A percentile compares a stretch with the other conserved stretches of the same genome.
These are phyloP conservation scores for Eucalyptus guilfoylei DNA, from an alignment of 345 rosid genomes.

Conservation along the genomic window DNA sequence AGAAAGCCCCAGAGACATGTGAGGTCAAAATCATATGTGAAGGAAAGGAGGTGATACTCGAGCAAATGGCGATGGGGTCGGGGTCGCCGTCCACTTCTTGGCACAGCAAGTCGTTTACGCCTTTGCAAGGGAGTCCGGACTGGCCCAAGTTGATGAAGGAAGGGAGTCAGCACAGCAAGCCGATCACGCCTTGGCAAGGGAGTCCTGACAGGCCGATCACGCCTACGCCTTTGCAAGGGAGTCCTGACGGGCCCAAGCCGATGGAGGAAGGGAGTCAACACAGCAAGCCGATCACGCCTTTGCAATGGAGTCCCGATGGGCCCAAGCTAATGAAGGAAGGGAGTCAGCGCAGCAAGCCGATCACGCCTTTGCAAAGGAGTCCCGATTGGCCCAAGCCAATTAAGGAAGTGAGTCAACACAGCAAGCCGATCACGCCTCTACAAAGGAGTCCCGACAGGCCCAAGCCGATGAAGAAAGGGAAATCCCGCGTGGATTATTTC, in stretches of 20 bases:
- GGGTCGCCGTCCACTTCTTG: not conserved
- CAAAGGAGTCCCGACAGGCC: not conserved
- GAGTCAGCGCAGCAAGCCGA: not conserved
- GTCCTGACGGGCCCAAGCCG: not conserved
- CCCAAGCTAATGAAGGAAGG: not conserved
- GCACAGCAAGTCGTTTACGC: not conserved
- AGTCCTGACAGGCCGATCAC: not conserved
- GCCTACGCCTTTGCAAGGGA: not conserved
- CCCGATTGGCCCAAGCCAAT: not conserved
- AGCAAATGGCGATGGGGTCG: not conserved
- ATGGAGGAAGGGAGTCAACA: not conserved
- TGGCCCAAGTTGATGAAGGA: not conserved
- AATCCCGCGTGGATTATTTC: not conserved
- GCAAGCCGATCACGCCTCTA: not conserved
- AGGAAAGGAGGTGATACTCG: constrained; percentile 39
- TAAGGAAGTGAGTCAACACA: not conserved
- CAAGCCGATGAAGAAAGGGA: not conserved
- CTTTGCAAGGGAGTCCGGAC: not conserved
- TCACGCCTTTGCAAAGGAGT: not conserved
- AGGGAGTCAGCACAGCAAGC: not conserved
- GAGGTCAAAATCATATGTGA: constrained; percentile 52
- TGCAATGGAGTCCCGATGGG: not conserved
- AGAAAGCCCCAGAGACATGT: constrained; percentile 36
- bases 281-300: not conserved
- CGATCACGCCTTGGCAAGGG: not conserved